phyloP scores from a whole-genome alignment of 768 basidiomycete species.

The Termitomyces sp. region DNA sequence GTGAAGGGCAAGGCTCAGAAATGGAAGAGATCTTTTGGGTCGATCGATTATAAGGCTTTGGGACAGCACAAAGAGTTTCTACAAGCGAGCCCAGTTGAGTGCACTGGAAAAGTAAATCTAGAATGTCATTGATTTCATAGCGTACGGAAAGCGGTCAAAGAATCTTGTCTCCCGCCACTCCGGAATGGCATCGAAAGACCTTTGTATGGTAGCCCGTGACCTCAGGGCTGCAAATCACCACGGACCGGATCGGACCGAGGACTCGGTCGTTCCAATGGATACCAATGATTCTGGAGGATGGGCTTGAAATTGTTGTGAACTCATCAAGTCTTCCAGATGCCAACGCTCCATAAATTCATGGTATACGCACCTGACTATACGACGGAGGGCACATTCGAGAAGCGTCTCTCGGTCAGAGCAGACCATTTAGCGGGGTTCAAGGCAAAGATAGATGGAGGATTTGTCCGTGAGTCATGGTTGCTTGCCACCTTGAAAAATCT shows the following conservation, averaged over 20 bases:
- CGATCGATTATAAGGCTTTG: not conserved
- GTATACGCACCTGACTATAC: conserved; percentile 68
- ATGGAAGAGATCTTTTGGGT: not conserved
- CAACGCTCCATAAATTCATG: conserved; percentile 33
- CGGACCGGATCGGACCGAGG: not conserved
- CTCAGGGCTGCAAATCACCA: no score
- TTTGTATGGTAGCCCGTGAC: no score
- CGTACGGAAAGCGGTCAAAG: not conserved
- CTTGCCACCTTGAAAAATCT: not conserved
- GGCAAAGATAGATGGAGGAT: conserved; percentile 34
- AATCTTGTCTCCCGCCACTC: not conserved
- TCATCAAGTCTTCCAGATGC: not conserved
- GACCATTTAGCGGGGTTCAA: conserved; percentile 48
- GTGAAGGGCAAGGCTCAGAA: not conserved
- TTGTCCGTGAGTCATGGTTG: conserved; percentile 42
- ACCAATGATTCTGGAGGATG: no score
- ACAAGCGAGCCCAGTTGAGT: not conserved
- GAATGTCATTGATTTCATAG: not conserved
- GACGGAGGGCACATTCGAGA: conserved; percentile 51
- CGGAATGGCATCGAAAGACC: not conserved
- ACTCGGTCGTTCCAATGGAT: no score
- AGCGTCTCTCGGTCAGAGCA: conserved; percentile 53
- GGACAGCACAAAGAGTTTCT: not conserved
- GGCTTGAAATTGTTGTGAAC: not conserved
- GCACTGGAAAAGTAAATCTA: not conserved